Percentiles rank a stretch among this genome's conserved stretches.
Conservation (phyloP, 106 monocot species). For the Amphibolis antarctica region DNA sequence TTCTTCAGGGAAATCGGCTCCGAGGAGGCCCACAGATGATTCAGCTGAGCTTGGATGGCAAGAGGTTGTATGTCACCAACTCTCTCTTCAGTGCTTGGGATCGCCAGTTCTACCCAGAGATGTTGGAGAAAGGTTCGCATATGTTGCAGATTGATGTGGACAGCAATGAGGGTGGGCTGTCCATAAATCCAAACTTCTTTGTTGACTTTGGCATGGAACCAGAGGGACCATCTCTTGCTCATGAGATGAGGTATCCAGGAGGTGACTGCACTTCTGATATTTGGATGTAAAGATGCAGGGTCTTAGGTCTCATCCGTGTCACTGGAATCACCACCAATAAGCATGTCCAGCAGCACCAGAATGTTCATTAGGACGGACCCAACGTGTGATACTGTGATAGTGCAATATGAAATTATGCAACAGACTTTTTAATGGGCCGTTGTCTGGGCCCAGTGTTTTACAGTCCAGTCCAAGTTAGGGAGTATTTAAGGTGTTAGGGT, state of each 20-base stretch:
- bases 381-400: too few relatives aligned
- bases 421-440: too few relatives aligned
- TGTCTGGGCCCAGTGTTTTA: too few relatives aligned
- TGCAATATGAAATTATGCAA: too few relatives aligned
- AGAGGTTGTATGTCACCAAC: conserved; percentile 88
- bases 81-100: conserved; percentile 94
- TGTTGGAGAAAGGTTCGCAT: conserved; percentile 69
- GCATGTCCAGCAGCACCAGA: too few relatives aligned
- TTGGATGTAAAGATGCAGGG: conserved; percentile 42
- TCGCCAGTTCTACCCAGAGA: conserved; percentile 75
- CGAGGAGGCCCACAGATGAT: conserved; percentile 97
- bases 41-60: conserved; percentile 89
- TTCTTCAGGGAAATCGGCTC: conserved; percentile 51
- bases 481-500: too few relatives aligned
- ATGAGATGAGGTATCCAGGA: conserved; percentile 99
- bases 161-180: conserved; percentile 57
- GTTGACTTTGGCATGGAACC: conserved; percentile 85
- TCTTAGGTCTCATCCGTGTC: too few relatives aligned
- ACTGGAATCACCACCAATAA: too few relatives aligned
- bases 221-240: conserved; percentile 79
- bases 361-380: too few relatives aligned
- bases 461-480: too few relatives aligned
- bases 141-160: conserved; percentile 88
- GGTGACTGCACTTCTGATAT: conserved; percentile 99
- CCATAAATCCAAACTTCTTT: conserved; percentile 73